Base-by-base conservation (phyloP, 225 moss, liverwort and hornwort species). In the Sphagnum contortum region DNA sequence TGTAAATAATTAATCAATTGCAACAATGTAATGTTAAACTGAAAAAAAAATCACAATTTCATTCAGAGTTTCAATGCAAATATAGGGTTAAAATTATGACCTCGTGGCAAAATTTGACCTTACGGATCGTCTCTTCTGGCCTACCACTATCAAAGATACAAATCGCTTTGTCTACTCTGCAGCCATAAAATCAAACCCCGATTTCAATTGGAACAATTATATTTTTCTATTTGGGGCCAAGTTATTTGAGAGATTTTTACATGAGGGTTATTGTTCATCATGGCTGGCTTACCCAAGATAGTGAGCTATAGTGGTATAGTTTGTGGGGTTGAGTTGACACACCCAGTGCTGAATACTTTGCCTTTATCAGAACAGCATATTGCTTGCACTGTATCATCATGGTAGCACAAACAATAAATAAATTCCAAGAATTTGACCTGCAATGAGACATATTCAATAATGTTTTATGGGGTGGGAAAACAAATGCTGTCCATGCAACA, bases 141-240 rank as follows among this genome's bases (percentile, higher is more conserved):
- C 87, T 78, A 49, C 87, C 87, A 58, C 87, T 83, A 44, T 90
- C 87, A 50, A 90, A 90, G 48, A 90, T 82, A 70, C 89, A 90
- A 29, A 90, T 72, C n/a, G 83, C 75, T 68, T 81, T 76, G 45
- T 90, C 89, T 61, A 84, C 69, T 54, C 84, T 90, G 84, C 69
- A 73, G 52, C 12, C 47, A 65, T 12, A 51, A 29, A 29, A 29
- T 29, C 29, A 29, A 1, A 29, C 29, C 51, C 49, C 14, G 3
- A 64, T 10, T 3, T 62, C 52, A 52, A 52, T 52, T 52, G 29
- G 1, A 29, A 0, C 0, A 29, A 29, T 29, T 29, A 29, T 29
- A 29, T 29, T 29, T 29, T 29, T 29, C 29, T 29, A 29, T 29
- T 29, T 29, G 29, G 29, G 0, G 1, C 29, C 29, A 29, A 29